These are phyloP conservation scores for Eimeria sp. DNA, from an alignment of 169 alveolate species.

Conservation along the genomic window DNA sequence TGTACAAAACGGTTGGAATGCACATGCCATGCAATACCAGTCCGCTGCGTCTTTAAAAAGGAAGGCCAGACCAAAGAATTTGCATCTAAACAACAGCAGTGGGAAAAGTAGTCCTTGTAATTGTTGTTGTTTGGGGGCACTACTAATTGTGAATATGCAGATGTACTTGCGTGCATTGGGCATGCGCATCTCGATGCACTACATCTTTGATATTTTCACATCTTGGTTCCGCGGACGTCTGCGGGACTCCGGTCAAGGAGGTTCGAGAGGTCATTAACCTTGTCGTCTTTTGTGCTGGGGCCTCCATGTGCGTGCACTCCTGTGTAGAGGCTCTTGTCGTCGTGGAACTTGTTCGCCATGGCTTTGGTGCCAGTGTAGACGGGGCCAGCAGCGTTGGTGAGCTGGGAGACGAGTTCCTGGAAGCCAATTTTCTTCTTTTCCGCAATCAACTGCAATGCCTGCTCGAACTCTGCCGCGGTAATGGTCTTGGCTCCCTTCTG, in stretches of 20 bases:
- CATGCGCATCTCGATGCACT: no score
- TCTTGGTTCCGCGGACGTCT: conserved; percentile 72
- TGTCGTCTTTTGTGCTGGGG: conserved; percentile 91
- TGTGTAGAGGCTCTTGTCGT: conserved; percentile 92
- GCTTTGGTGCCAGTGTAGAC: conserved; percentile 93
- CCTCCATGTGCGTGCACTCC: conserved; percentile 95
- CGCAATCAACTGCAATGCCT: conserved; percentile 87
- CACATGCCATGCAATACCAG: no score
- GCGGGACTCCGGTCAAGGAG: conserved; percentile 84
- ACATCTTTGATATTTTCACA: background rate
- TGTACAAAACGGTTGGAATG: background rate
- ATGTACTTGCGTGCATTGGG: no score
- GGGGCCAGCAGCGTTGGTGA: conserved; percentile 91
- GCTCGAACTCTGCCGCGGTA: conserved; percentile 87
- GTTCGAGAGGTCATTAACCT: conserved; percentile 86
- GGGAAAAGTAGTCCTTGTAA: no score
- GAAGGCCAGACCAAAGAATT: background rate
- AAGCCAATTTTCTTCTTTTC: conserved; percentile 85
- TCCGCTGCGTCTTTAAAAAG: background rate
- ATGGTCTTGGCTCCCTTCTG: conserved; percentile 89
- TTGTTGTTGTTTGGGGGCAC: no score
- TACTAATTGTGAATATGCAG: no score
- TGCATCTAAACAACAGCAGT: background rate
- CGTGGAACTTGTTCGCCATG: conserved; percentile 92
- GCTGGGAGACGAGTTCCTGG: conserved; percentile 84